Evolutionary conservation across 2,329 filamentous ascomycete species (phyloP).

Genomic region (Fusarium hostae): DNA sequence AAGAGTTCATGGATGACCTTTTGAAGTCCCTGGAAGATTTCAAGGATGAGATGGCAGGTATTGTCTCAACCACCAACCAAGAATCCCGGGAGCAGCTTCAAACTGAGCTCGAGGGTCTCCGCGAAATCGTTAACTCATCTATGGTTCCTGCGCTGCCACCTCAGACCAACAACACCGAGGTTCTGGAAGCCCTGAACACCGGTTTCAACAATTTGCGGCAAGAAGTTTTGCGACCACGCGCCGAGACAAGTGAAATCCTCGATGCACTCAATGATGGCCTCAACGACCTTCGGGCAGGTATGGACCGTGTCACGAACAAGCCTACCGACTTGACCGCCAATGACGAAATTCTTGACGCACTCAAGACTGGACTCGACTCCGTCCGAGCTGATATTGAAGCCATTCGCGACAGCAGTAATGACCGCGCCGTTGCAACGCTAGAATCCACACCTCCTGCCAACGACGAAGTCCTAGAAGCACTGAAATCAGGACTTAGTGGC

Average conservation of each 20-base stretch:
- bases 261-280: conserved; percentile 92
- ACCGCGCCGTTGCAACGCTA: conserved; percentile 59
- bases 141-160: conserved; percentile 66
- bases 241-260: conserved; percentile 86
- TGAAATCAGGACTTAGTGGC: conserved; percentile 82
- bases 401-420: conserved; percentile 70
- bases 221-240: conserved; percentile 75
- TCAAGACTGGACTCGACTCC: conserved; percentile 82
- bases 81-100: conserved; percentile 74
- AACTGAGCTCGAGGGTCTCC: conserved; percentile 83
- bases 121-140: conserved; percentile 78
- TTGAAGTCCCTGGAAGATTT: conserved; percentile 73
- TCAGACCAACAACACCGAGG: conserved; percentile 66
- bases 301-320: conserved; percentile 82
- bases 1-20: conserved; percentile 80
- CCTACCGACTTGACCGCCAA: conserved; percentile 84
- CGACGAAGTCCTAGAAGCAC: conserved; percentile 87
- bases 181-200: conserved; percentile 75
- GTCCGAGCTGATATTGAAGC: conserved; percentile 82
- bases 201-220: conserved; percentile 80
- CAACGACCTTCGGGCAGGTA: conserved; percentile 77
- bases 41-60: conserved; percentile 72
- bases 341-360: conserved; percentile 88
- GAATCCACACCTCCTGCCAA: conserved; percentile 67
- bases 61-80: conserved; percentile 62